A percentile compares a stretch with the other conserved stretches of the same genome.
Conservation (phyloP, 345 rosid species). For the Excoecaria cochinchinensis region DNA sequence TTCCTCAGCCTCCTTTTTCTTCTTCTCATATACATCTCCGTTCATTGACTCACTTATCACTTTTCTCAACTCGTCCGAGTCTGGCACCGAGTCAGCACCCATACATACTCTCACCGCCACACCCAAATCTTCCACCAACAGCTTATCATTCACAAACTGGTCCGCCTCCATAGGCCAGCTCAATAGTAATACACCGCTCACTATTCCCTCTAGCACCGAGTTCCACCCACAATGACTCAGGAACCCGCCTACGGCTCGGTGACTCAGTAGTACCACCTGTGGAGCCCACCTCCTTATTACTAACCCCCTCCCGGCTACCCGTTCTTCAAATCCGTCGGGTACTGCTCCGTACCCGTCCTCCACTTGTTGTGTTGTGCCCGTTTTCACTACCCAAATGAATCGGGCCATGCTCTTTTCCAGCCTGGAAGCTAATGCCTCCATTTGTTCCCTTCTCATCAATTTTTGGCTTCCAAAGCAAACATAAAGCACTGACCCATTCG, state of each 20-base stretch:
- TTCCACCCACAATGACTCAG: constrained; percentile 83
- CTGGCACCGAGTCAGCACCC: constrained; percentile 52
- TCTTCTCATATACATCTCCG: neutral
- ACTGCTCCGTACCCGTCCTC: constrained; percentile 25
- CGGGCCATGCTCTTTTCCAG: constrained; percentile 51
- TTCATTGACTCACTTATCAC: constrained; percentile 30
- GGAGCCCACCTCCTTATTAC: constrained; percentile 60
- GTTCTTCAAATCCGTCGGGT: constrained; percentile 50
- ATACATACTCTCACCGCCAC: constrained; percentile 47
- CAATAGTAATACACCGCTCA: constrained; percentile 44
- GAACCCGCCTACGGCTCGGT: constrained; percentile 56
- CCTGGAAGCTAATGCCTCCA: constrained; percentile 49
- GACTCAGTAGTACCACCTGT: constrained; percentile 48
- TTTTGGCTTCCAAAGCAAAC: constrained; percentile 70
- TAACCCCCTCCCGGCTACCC: constrained; percentile 41
- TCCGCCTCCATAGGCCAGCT: constrained; percentile 82
- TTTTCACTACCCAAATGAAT: constrained; percentile 62
- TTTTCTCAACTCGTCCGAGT: constrained; percentile 40
- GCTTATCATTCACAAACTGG: constrained; percentile 50
- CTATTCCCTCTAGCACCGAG: constrained; percentile 62
- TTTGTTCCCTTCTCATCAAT: constrained; percentile 37
- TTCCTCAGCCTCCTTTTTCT: constrained; percentile 30
- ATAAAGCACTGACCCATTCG: constrained; percentile 52
- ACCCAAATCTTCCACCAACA: constrained; percentile 56
- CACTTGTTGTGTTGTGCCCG: constrained; percentile 23